Evolutionary conservation across 1,284 basidiomycete species (phyloP), one percentile per base, ranked within the genome.

Genomic region (Retiboletus flavoniger): DNA sequence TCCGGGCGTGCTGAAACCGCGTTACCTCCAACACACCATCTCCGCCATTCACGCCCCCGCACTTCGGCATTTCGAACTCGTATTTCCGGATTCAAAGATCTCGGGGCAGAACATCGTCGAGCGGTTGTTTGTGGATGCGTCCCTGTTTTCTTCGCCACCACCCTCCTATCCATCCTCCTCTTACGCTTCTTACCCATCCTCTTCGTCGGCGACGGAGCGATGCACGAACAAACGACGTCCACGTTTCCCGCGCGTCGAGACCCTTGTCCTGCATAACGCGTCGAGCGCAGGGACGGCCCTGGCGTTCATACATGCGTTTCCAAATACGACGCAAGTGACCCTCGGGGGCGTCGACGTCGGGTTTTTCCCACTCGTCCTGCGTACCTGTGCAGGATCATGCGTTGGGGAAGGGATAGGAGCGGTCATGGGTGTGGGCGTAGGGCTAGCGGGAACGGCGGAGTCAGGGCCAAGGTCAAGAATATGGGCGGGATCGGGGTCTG

Each of bases 11-110:
- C 39, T 71, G 47, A 71, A 71, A 31, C 68, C 69, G 14, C 68
- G 68, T 24, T 71, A 67, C 50, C 52, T 70, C 44, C 69, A 70
- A 47, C 60, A 70, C 29, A 65, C 66, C 16, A 56, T 67, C 17
- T 61, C 69, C 7, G 61, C 66, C 32, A 63, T 67, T 24, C 56
- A 59, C 16, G 69, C 64, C 0, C 66, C 69, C 3, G 57, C 56
- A 10, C 61, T 68, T 13, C 69, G 63, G 35, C 69, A 69, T 26
- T 70, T 68, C 24, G 69, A 68, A 39, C 69, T 68, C 11, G 57
- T 70, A 35, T 68, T 72, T 34, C 68, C 68, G 5, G 68, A 71
- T 42, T 67, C 66, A 3, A 66, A 57, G 35, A 50, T 66, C 1
- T 63, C 61, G 5, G 69, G 68, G 2, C 66, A 67, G 44, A 70